A percentile compares a stretch with the other conserved stretches of the same genome.
Evolutionary conservation across 2,329 filamentous ascomycete genomes (phyloP).

Genomic region (Fusarium kyushuense): DNA sequence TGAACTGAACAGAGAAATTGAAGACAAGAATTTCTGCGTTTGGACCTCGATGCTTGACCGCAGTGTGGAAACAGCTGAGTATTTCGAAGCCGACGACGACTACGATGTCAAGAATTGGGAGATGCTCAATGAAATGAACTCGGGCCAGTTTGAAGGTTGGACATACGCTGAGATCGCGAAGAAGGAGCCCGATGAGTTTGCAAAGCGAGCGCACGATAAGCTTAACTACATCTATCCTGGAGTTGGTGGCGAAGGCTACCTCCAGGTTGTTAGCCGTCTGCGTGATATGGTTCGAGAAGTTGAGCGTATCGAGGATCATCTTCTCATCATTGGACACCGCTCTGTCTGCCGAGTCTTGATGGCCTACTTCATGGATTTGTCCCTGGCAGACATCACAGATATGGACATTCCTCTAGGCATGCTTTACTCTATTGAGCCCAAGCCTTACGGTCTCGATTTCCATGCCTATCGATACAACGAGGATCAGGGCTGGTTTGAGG

Average conservation of each 20-base stretch:
- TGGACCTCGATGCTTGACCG: slow-evolving; percentile 98
- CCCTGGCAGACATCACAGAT: slow-evolving; percentile 90
- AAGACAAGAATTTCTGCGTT: slow-evolving; percentile 93
- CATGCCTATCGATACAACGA: slow-evolving; percentile 94
- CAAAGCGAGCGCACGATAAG: slow-evolving; percentile 84
- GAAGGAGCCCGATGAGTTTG: slow-evolving; percentile 84
- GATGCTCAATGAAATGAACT: slow-evolving; percentile 96
- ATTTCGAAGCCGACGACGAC: slow-evolving; percentile 91
- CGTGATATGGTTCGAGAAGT: slow-evolving; percentile 96
- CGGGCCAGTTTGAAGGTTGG: slow-evolving; percentile 92
- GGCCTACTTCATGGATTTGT: slow-evolving; percentile 95
- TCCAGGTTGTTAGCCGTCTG: slow-evolving; percentile 95
- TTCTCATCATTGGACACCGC: slow-evolving; percentile 91
- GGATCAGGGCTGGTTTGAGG: slow-evolving; percentile 81
- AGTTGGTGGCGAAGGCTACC: slow-evolving; percentile 93
- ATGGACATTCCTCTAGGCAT: slow-evolving; percentile 94
- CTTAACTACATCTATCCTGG: slow-evolving; percentile 97
- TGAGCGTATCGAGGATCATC: slow-evolving; percentile 96
- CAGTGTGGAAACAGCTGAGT: slow-evolving; percentile 86
- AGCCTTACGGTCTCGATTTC: slow-evolving; percentile 97
- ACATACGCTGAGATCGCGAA: slow-evolving; percentile 90
- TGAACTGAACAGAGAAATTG: slow-evolving; percentile 76
- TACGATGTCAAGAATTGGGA: slow-evolving; percentile 98
- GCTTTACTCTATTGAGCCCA: slow-evolving; percentile 94
- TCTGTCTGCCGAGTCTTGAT: slow-evolving; percentile 92